Evolutionary conservation across 345 rosid species (phyloP).

Genomic region (Eucalyptus curtisii): DNA sequence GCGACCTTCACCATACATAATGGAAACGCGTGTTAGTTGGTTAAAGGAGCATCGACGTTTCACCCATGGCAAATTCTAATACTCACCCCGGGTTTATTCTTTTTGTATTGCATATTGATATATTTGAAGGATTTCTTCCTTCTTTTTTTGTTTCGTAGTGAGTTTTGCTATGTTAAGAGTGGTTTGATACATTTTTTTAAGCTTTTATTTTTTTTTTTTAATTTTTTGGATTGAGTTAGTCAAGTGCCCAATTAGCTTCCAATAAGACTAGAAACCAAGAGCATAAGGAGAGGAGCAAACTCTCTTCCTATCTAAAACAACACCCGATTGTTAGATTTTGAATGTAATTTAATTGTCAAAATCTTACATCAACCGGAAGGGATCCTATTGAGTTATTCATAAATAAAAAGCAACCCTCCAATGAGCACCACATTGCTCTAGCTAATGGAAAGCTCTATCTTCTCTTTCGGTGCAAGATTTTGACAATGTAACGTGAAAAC

Average conservation of each 20-base stretch:
- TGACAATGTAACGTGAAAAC: no score
- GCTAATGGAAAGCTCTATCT: neutral
- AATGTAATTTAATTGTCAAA: neutral
- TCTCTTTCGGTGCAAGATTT: neutral
- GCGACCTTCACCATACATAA: no score
- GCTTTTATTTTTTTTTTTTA: no score
- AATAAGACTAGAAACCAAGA: neutral
- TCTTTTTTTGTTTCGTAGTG: no score
- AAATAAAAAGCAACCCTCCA: neutral
- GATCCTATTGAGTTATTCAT: neutral
- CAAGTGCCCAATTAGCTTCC: neutral
- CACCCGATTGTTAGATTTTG: neutral
- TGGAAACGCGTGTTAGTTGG: no score
- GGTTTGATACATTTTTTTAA: no score
- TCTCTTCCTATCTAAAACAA: neutral
- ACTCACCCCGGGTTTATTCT: no score
- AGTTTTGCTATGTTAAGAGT: no score
- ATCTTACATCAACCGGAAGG: fast-evolving
- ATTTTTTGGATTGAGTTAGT: neutral
- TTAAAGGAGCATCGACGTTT: no score
- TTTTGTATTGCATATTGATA: no score
- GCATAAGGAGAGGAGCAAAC: neutral
- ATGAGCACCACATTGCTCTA: neutral
- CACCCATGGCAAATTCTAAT: no score
- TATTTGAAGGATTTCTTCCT: no score